Evolutionary conservation across 148 eudicot species (phyloP), one percentile per base, ranked within the genome.

Genomic region (Chenopodium berlandieri): DNA sequence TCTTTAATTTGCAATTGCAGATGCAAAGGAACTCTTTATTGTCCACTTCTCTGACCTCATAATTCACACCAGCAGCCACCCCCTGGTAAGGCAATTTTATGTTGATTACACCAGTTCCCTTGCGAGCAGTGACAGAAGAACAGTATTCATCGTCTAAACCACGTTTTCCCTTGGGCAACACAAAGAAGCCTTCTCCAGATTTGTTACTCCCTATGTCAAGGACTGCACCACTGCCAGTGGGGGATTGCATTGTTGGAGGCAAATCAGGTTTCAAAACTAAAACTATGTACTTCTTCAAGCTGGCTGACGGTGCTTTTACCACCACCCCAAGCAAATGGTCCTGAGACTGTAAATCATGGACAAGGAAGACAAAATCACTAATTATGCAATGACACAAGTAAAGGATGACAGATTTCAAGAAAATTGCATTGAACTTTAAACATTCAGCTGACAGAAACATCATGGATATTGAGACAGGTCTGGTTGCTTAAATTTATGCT

Each of bases 301-400:
- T 87, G 71, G 85, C 87, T 50, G 94, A 87, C 84, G 93, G 89
- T 77, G 88, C 80, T 90, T 96, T 94, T 67, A 94, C 79, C 44
- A 96, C 84, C 83, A 90, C 93, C 63, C 97, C 99, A 56, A 96
- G 95, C 83, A 92, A 88, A 88, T 96, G 99, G 81, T 94, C 93
- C 88, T 84, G 93, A 78, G 84, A 88, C 99, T 96, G 91, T 62
- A 82, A 82, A 85, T 84, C 66, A 68, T 60, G 47, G 71, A 80
- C 68, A 79, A 30, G 64, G 54, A 82, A 73, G 52, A 54, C 19
- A 71, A 20, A 73, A 75, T 32, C 56, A 83, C 77, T 37, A 37
- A 40, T 63, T 44, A 66, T 72, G 75, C 69, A 64, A 52, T 17
- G 6, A 47, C 56, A 65, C 13, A 25, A 60, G 73, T 74, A 69